These are phyloP conservation scores for Kodamaea anthophila DNA, from an alignment of 1,139 yeast species.

Conservation along the genomic window DNA sequence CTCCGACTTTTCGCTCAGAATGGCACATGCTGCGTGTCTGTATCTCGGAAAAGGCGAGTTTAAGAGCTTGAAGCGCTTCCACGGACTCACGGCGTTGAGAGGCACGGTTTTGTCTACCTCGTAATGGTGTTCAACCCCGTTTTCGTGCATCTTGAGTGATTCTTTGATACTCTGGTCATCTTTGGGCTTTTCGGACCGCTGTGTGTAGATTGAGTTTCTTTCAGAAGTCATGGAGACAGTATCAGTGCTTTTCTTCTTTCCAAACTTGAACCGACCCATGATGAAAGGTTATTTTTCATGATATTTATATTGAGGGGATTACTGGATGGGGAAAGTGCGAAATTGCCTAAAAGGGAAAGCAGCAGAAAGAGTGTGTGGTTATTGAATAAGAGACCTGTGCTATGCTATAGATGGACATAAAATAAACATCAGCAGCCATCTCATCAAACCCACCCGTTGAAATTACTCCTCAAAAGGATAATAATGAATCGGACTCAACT, in stretches of 20 bases:
- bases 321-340: not conserved
- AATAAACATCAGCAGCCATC: no score
- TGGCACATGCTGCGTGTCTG: slow-evolving; percentile 81
- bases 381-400: no score
- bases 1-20: slow-evolving; percentile 75
- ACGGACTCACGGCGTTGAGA: slow-evolving; percentile 45
- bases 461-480: no score
- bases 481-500: no score
- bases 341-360: slow-evolving; percentile 2
- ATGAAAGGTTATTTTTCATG: not conserved
- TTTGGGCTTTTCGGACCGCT: slow-evolving; percentile 1
- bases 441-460: no score
- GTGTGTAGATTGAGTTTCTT: slow-evolving; percentile 3
- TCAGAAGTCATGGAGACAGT: slow-evolving; percentile 11
- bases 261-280: slow-evolving; percentile 28
- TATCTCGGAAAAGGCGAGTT: slow-evolving; percentile 92
- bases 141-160: not conserved
- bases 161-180: not conserved
- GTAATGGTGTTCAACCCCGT: not conserved
- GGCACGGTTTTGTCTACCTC: slow-evolving; percentile 4
- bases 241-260: slow-evolving; percentile 17
- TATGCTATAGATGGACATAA: no score
- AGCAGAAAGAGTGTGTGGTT: no score
- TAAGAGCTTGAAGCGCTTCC: slow-evolving; percentile 66
- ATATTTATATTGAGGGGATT: slow-evolving; percentile 2